Percentiles rank a stretch among this genome's conserved stretches.
These are phyloP conservation scores for Quercus lobata DNA, from an alignment of 331 rosid species.

Conservation along the genomic window DNA sequence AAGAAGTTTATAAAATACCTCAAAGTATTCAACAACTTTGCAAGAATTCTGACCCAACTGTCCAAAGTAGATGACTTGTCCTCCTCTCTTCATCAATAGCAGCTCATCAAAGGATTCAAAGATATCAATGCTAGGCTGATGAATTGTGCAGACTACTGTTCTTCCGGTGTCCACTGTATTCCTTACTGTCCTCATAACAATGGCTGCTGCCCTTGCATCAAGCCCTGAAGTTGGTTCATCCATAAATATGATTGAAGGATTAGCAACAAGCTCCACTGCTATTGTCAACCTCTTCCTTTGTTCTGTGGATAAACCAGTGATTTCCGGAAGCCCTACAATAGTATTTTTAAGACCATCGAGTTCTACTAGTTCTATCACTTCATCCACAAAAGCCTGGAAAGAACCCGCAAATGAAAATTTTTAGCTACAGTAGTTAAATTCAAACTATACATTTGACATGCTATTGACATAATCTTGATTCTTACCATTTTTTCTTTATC, in stretches of 20 bases:
- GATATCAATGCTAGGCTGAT: constrained; percentile 94
- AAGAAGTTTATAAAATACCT: constrained; percentile 36
- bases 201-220: constrained; percentile 96
- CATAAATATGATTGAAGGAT: constrained; percentile 96
- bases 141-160: constrained; percentile 98
- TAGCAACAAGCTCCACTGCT: constrained; percentile 94
- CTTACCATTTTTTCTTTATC: constrained; percentile 67
- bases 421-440: not conserved
- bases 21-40: constrained; percentile 70
- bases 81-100: constrained; percentile 91
- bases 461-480: not conserved
- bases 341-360: constrained; percentile 66
- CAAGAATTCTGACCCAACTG: constrained; percentile 80
- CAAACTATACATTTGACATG: not conserved
- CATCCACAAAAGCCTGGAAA: constrained; percentile 67
- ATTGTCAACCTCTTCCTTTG: constrained; percentile 86
- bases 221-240: constrained; percentile 98
- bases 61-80: constrained; percentile 88
- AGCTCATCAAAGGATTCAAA: constrained; percentile 96
- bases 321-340: constrained; percentile 83
- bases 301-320: constrained; percentile 86
- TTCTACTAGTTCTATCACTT: constrained; percentile 90
- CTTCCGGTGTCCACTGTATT: constrained; percentile 95
- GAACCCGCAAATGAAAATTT: not conserved
- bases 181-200: constrained; percentile 92